Base-by-base conservation (phyloP, 306 rosid genomes). In the Trichosanthes cucumerina region DNA sequence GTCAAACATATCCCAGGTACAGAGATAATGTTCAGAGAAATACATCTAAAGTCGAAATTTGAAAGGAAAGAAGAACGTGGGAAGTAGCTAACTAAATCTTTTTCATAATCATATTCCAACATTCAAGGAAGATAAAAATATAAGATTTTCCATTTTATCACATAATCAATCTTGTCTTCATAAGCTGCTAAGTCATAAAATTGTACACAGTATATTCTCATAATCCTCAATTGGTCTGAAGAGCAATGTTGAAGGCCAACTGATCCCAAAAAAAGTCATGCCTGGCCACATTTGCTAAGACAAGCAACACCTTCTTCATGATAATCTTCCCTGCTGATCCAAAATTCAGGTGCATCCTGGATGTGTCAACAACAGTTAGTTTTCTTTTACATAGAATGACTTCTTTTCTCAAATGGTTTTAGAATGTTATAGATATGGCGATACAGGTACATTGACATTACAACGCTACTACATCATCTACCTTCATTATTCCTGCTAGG, bases 401-500 rank as follows among this genome's bases (percentile, higher is more conserved):
- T 15, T 72, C 9, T 52, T 50, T 18, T 31, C 44, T 73, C 26
- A 16, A 49, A 16, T 73, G 78, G 18, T 52, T 18, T 68, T 74
- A 53, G 60, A 52, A 50, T 33, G 47, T 2, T 4, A 50, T 33
- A 10, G 15, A 19, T 4, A 74, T 74, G 1, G 60, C 38, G 8
- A 73, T 47, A 43, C 38, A 34, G 0, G 41, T 58, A 26, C 26
- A 41, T n/a, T 18, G 58, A 71, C 12, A 64, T 23, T 16, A 47
- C 33, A 54, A 38, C 65, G 21, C 73, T 58, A 28, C 33, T 59
- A 75, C 7, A 54, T 58, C 19, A 43, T 82, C 77, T 81, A 92
- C 98, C 93, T 96, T 96, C 99, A 96, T 96, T 41, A 96, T 96
- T 85, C 98, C 97, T 0, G 98, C 99, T 53, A 96, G 98, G 78